Evolutionary conservation across 768 basidiomycete genomes (phyloP), one percentile per base, ranked within the genome.

Genomic region (Lactarius hengduanensis): DNA sequence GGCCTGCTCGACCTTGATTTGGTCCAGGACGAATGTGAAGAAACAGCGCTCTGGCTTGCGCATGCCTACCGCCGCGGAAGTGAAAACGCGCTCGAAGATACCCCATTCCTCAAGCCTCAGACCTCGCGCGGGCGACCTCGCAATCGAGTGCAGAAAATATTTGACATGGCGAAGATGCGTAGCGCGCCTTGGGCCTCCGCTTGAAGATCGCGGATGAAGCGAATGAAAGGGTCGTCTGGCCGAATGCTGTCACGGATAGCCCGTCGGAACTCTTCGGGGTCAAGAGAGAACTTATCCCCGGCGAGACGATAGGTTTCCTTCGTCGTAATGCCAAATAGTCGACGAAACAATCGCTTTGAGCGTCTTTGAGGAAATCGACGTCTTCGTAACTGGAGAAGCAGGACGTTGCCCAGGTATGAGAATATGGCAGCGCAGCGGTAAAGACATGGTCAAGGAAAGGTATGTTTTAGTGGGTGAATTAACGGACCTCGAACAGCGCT

Each of bases 131-230:
- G 20, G 85, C 77, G 5, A 81, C 76, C 47, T 76, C 76, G 70
- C 79, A 84, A 69, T 86, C 84, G 10, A 82, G 82, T 0, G 76
- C 69, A 20, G 84, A 84, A 84, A 34, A 87, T 85, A 73, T 87
- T 87, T 40, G 83, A 85, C 82, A 85, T 83, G 38, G 83, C 84
- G 61, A 80, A 84, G 41, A 86, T 77, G 16, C 72, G 76, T 2
- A 84, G 72, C 7, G 71, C 62, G n/a, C 73, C 75, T 13, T 74
- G 63, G 3, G 77, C 76, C 62, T 79, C 75, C 8, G 69, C 67
- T 67, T 82, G 82, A 50, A 86, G 75, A 58, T 83, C 78, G 2
- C 77, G 77, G 50, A 86, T 80, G 36, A 86, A 73, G 9, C 73
- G 68, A 40, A 83, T 79, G 70, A 85, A 75, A n/a, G 77, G 73